Evolutionary conservation across 805 yeast species (phyloP), one percentile per base, ranked within the genome.

Genomic region (Cyberlindnera xishuangbannaensis): DNA sequence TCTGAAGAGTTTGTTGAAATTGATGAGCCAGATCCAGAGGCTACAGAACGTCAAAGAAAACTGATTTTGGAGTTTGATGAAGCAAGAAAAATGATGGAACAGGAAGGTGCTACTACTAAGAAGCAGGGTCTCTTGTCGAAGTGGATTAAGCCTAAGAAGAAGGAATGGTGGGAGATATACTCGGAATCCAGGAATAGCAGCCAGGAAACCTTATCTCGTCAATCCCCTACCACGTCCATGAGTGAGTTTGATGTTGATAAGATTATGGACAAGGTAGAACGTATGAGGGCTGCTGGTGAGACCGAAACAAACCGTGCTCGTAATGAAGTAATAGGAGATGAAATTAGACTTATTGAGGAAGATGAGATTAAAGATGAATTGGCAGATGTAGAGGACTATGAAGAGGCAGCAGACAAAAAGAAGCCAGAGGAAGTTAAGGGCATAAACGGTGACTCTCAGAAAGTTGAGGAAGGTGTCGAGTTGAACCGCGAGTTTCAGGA

Each of bases 1-100:
- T 75, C 81, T 42, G 98, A 92, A 39, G 95, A 88, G 55, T 92
- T 92, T 53, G 80, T 83, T 14, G 98, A 92, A 58, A 88, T 92
- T 45, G 97, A 88, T 55, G 97, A 90, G 52, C 94, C 96, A 1
- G 95, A 90, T 56, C 85, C 95, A 3, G 95, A 85, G 45, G 77
- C 80, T 48, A 71, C 76, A 16, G 87, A 87, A 44, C 75, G 90
- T 44, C 94, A 87, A 51, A 67, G 96, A 39, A 77, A 84, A 51
- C 65, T 92, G 48, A 70, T 92, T 10, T 65, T 68, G 37, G 98
- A 92, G 54, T 83, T 90, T 48, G 96, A 86, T 45, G 85, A 82
- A 43, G 95, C 95, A 1, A 71, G 84, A 35, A 76, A 74, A 34
- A 73, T 73, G 43, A 64, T 77, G 67, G 69, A 68, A 32, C 45